Conservation (phyloP, 441 rosid genomes). For the Bocquillonia castaneifolia region DNA sequence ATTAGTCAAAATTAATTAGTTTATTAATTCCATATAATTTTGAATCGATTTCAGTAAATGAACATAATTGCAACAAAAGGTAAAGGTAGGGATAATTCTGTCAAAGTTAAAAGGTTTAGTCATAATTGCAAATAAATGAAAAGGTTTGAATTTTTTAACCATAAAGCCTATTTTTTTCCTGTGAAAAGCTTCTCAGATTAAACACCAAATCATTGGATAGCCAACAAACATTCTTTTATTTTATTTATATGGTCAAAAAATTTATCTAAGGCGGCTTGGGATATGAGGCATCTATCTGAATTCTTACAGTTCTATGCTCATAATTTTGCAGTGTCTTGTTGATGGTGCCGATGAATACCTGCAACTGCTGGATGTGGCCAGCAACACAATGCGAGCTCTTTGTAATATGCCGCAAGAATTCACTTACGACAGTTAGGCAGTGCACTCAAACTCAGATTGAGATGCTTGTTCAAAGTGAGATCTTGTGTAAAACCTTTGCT, state of each 20-base stretch:
- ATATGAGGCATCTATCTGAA: not conserved
- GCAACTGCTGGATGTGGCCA: conserved; percentile 79
- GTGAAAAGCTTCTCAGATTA: no score
- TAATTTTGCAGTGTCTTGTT: conserved; percentile 58
- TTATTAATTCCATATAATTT: no score
- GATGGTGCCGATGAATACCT: conserved; percentile 96
- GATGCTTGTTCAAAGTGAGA: not conserved
- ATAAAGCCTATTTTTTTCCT: no score
- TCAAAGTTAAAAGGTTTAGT: no score
- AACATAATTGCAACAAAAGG: no score
- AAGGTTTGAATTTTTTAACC: no score
- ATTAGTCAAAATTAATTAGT: no score
- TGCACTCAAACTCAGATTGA: not conserved
- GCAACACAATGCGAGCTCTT: conserved; percentile 55
- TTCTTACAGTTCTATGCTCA: conserved; percentile 6
- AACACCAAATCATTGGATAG: no score
- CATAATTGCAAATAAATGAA: no score
- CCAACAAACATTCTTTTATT: not conserved
- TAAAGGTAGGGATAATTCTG: no score
- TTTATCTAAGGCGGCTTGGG: not conserved
- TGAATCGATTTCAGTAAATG: no score
- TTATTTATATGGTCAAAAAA: not conserved
- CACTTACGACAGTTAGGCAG: conserved; percentile 34
- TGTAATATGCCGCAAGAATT: conserved; percentile 63
- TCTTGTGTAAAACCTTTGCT: not conserved